Base-by-base conservation (phyloP, 179 eudicot genomes). In the Camellia oleifera region DNA sequence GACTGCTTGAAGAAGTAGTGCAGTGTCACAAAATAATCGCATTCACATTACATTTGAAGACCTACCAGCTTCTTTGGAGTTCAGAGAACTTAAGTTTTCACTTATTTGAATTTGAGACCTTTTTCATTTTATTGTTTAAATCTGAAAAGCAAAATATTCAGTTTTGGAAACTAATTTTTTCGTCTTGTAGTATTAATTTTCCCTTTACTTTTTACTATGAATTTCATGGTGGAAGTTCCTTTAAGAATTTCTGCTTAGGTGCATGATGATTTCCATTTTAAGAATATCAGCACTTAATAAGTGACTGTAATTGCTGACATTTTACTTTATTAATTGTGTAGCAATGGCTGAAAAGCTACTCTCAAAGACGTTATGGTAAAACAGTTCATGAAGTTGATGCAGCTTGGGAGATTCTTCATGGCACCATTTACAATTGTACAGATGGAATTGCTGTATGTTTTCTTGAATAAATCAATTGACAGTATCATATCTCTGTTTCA, bases 371-470 rank as follows among this genome's bases (percentile, higher is more conserved):
- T 82, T 97, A 97, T 88, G 98, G 99, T 65, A 90, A 90, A 87
- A 73, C 86, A 54, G 85, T 87, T 82, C 85, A 79, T 70, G 89
- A 92, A 67, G 83, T 92, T 73, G 95, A 97, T 80, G 89, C 89
- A 76, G 98, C 99, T 74, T 97, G 99, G 99, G 84, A 92, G 76
- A 93, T 94, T 83, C 95, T 97, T 65, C 89, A 90, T 76, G 88
- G 82, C 66, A 88, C 97, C 44, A 88, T 97, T 64, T 97, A 97
- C 88, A 94, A 97, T 61, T 97, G 99, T 85, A 90, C 91, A 4
- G 99, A 97, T 88, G 97, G 95, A 82, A 89, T 97, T 83, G 97
- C 98, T 79, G 99, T 97, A 90, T 69, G 94, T 88, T 40, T 52
- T 77, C 13, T 26, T 11, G 4, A 26, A 42, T 7, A 48, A 20